Conservation (phyloP, 306 rosid genomes). For the Prunus padus region DNA sequence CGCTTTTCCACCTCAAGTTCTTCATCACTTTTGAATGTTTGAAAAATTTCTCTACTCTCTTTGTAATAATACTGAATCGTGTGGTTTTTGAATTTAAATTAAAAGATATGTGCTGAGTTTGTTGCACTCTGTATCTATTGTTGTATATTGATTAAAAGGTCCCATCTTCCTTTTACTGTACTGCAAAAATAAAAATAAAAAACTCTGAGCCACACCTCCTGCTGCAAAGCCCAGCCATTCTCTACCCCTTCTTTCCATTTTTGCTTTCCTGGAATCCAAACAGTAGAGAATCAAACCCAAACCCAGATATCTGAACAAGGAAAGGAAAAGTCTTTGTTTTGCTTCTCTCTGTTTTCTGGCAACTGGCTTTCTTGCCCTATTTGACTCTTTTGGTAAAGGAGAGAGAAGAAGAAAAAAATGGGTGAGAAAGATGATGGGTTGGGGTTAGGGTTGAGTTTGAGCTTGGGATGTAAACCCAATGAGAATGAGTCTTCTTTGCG, state of each 20-base stretch:
- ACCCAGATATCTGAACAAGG: neutral
- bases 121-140: neutral
- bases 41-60: neutral
- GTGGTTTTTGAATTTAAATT: neutral
- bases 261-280: slow-evolving; percentile 30
- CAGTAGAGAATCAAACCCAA: slow-evolving; percentile 1
- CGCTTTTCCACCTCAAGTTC: neutral
- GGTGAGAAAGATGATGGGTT: slow-evolving; percentile 52
- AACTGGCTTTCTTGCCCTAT: neutral
- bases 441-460: slow-evolving; percentile 51
- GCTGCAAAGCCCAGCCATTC: slow-evolving; percentile 25
- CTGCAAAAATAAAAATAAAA: slow-evolving; percentile 42
- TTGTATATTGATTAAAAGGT: slow-evolving; percentile 33
- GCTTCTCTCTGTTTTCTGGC: neutral
- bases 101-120: too few species aligned
- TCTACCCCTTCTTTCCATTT: slow-evolving; percentile 30
- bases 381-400: neutral
- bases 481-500: slow-evolving; percentile 25
- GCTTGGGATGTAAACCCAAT: slow-evolving; percentile 45
- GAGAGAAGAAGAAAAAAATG: slow-evolving; percentile 31
- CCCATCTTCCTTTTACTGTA: slow-evolving; percentile 47
- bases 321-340: neutral
- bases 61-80: neutral
- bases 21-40: neutral
- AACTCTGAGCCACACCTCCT: slow-evolving; percentile 25